A percentile compares a stretch with the other conserved stretches of the same genome.
Conservation (phyloP, 2,329 filamentous ascomycete species). For the Fusarium transvaalense region DNA sequence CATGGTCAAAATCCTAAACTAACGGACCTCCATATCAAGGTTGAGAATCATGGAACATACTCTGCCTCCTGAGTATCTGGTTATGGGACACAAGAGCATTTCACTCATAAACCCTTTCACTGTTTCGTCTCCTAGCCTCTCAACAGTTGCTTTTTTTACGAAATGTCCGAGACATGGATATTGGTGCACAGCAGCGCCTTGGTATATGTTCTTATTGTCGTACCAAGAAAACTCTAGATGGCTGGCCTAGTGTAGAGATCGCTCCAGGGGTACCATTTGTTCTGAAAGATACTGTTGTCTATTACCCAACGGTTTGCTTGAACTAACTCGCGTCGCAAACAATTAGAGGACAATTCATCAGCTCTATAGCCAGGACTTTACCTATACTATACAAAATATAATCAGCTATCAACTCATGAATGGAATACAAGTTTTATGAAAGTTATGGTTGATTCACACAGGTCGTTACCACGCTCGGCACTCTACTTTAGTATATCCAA, state of each 20-base stretch:
- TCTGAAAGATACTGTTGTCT: neutral
- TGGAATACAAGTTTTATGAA: too few species aligned
- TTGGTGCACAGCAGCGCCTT: neutral
- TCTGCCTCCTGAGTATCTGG: neutral
- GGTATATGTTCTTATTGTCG: neutral
- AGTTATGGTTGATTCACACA: neutral
- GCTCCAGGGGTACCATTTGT: neutral
- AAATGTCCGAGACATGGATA: neutral
- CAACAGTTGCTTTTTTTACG: neutral
- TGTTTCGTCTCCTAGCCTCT: neutral
- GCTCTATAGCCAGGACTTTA: neutral
- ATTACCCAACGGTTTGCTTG: neutral
- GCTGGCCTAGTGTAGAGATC: neutral
- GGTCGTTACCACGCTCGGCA: too few species aligned
- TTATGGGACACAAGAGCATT: neutral
- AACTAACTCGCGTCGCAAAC: neutral
- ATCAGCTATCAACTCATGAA: neutral
- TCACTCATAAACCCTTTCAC: neutral
- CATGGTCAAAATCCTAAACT: slow-evolving; percentile 21
- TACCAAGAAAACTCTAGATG: neutral
- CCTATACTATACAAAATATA: too few species aligned
- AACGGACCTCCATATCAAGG: neutral
- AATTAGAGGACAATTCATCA: neutral
- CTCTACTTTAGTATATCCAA: too few species aligned
- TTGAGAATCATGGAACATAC: neutral